These are phyloP conservation scores for Boehmeria nivea DNA, from an alignment of 306 rosid genomes.

Conservation along the genomic window DNA sequence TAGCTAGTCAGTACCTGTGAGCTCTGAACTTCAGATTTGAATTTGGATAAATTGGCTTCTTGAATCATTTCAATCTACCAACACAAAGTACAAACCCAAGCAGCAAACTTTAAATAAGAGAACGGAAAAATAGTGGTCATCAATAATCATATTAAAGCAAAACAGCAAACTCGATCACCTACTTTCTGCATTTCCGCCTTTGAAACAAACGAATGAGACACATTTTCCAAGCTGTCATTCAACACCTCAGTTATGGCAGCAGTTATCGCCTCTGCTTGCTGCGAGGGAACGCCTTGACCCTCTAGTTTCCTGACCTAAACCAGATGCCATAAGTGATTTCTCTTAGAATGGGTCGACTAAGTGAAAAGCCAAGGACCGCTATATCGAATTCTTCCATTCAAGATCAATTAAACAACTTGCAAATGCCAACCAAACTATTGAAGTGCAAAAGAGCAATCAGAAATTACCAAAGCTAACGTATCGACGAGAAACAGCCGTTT, in stretches of 20 bases:
- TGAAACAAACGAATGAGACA: conserved; percentile 68
- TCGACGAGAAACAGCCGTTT: conserved; percentile 72
- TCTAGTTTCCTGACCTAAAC: conserved; percentile 79
- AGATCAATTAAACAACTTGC: background rate
- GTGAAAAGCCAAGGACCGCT: too few relatives aligned
- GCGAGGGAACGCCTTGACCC: conserved; percentile 74
- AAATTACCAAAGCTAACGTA: conserved; percentile 76
- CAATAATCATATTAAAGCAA: background rate
- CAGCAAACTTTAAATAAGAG: background rate
- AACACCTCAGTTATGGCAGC: conserved; percentile 80
- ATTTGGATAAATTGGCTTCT: conserved; percentile 75
- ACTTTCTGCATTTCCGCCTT: conserved; percentile 90
- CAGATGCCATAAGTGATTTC: background rate
- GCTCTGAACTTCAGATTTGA: conserved; percentile 88
- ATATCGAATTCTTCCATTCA: too few relatives aligned
- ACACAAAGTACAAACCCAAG: conserved; percentile 7
- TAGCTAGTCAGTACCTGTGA: conserved; percentile 57
- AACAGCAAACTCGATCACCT: conserved; percentile 9
- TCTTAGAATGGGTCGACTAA: too few relatives aligned
- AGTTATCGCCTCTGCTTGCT: conserved; percentile 92
- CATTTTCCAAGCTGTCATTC: conserved; percentile 81
- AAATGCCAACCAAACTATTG: background rate
- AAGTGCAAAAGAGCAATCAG: background rate
- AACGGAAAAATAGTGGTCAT: background rate
- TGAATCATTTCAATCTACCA: conserved; percentile 64